Base-by-base conservation (phyloP, 2,329 filamentous ascomycete genomes). In the Trichoderma cornu-damae region DNA sequence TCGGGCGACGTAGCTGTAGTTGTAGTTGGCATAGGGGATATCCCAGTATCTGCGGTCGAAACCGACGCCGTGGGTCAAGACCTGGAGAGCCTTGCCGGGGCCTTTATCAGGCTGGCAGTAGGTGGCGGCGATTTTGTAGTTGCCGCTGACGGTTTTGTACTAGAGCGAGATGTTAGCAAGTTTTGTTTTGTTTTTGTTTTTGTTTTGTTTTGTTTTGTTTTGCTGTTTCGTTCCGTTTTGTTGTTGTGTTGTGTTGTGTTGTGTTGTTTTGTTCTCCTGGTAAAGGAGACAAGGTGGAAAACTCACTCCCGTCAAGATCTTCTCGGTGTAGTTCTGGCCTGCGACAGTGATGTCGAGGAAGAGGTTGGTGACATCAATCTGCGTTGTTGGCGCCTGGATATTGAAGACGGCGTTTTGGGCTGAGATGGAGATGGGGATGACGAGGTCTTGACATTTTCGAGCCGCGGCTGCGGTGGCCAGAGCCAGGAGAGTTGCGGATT, bases 1-100 rank as follows among this genome's bases (percentile, higher is more conserved):
- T 11, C 70, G 69, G 46, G 79, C 73, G 26, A 82, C 75, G 67
- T 87, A 88, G 65, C 78, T 83, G 72, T 88, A 86, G 66, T 84
- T 82, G 73, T 76, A 79, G 63, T 78, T 72, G 66, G 82, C 76
- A 70, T 73, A 79, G 0, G 80, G 67, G 9, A 81, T 67, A 65
- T 87, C 82, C 83, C 84, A 87, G 72, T 86, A 87, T 43, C 74
- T 79, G 48, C 66, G 67, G 53, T 72, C 70, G 57, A 74, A 75
- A 22, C 72, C 74, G 22, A 75, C 61, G 3, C 74, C 74, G 49
- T 75, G 73, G 3, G 75, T 77, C 50, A 73, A 66, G 48, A 76
- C 70, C 63, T 77, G 73, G 4, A 76, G 59, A 20, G 66, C 61
- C 12, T 64, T 35, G 51, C 73, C 67, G 9, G 75, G 69, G 8